Base-by-base conservation (phyloP, 2,329 filamentous ascomycete species). In the Teratosphaeria nubilosa region DNA sequence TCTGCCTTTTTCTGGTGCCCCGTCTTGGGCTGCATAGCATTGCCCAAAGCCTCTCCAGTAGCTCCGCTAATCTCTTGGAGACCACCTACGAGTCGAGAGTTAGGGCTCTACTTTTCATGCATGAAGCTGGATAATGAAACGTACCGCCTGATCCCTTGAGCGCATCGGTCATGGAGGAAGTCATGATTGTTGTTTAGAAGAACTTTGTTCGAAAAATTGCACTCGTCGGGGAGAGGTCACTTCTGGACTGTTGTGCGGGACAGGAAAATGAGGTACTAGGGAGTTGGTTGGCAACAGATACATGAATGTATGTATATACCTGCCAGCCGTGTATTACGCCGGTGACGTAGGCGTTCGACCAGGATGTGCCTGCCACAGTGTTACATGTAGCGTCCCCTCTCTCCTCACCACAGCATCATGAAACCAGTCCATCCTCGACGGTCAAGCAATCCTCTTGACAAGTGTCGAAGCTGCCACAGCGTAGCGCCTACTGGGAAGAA, bases 331-430 rank as follows among this genome's bases (percentile, higher is more conserved):
- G 9, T 20, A 16, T 48, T 48, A 48, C 41, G n/a, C 41, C 9
- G 9, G 41, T 48, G 41, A 48, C 41, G 41, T 48, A 48, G 41
- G n/a, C 41, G 20, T 48, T 91, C 84, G 30, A 90, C 82, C 67
- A 88, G 88, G 11, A 91, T 80, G 27, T 79, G 69, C 64, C 5
- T 91, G 76, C 0, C 87, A 86, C 0, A 91, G 76, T 1, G 27
- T n/a, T n/a, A n/a, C n/a, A n/a, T n/a, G n/a, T n/a, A 30, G 7
- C 27, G 27, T 30, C 27, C 27, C 27, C n/a, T n/a, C n/a, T n/a
- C n/a, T n/a, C 27, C 27, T 30, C 27, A 27, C 6, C 27, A 27
- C 27, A 30, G 27, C 27, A 79, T 20, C 78, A 3, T 79, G 74
- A 62, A 85, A 10, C 14, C 34, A 41, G 13, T n/a, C 34, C 5